phyloP scores from a whole-genome alignment of 2,329 filamentous ascomycete genomes.

The Scedosporium apiospermum region DNA sequence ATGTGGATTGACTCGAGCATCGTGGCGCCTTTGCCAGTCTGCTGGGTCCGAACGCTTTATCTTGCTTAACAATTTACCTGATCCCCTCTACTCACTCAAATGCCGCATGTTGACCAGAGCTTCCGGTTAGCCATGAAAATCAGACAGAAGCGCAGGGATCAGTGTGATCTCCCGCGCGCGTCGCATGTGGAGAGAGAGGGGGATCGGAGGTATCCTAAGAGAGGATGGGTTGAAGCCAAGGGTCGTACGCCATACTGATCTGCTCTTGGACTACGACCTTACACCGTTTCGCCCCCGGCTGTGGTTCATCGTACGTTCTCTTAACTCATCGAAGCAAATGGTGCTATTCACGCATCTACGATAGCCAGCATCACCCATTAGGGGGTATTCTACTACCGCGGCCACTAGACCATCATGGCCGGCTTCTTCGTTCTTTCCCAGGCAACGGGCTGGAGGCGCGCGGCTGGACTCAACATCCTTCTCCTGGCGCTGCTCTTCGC shows the following conservation, averaged over 20 bases:
- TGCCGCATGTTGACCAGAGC: not conserved
- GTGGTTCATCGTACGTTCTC: not conserved
- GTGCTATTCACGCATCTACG: not conserved
- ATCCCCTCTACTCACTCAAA: not conserved
- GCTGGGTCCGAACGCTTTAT: not conserved
- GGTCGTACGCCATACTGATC: not conserved
- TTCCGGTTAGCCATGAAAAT: not conserved
- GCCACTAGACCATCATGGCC: not conserved
- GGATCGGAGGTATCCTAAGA: not conserved
- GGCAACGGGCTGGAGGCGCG: not conserved
- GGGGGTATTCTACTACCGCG: not conserved
- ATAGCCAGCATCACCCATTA: not conserved
- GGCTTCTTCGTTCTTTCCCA: not conserved
- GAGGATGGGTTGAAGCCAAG: not conserved
- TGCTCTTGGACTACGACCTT: not conserved
- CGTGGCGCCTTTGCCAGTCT: not conserved
- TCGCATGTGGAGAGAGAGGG: not conserved
- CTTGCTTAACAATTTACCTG: not conserved
- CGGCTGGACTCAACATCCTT: not conserved
- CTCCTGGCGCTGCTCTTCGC: slow-evolving; percentile 1
- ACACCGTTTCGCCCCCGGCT: not conserved
- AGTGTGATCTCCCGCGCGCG: not conserved
- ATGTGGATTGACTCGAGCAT: not conserved
- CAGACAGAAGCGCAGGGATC: not conserved
- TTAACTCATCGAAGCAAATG: not conserved